phyloP scores from a whole-genome alignment of 768 basidiomycete species.

The Roridomyces roridus region DNA sequence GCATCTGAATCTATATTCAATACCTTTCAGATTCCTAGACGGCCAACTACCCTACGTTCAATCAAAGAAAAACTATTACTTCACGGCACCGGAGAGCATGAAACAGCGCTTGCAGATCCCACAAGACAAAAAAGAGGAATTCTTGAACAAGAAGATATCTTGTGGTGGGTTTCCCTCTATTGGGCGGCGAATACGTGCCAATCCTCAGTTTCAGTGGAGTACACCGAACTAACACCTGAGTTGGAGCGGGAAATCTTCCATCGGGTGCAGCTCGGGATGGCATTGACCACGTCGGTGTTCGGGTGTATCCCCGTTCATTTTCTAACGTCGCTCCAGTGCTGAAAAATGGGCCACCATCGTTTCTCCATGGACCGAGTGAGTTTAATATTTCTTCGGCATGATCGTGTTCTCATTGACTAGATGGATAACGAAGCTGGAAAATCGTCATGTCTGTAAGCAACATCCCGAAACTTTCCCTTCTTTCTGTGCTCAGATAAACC shows the following conservation, averaged over 20 bases:
- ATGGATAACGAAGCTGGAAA: conserved; percentile 68
- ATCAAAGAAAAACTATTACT: conserved; percentile 67
- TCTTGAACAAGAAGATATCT: conserved; percentile 63
- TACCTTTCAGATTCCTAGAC: conserved; percentile 62
- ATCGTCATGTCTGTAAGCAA: conserved; percentile 7
- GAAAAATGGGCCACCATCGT: conserved; percentile 84
- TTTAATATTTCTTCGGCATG: not conserved
- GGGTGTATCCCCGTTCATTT: not conserved
- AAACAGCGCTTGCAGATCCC: conserved; percentile 58
- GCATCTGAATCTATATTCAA: not conserved
- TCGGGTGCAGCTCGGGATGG: conserved; percentile 81
- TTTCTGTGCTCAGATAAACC: too few relatives aligned
- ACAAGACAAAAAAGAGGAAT: conserved; percentile 53
- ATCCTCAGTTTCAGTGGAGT: conserved; percentile 60
- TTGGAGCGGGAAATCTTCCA: conserved; percentile 83
- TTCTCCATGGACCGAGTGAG: conserved; percentile 66
- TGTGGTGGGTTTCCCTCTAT: conserved; percentile 55
- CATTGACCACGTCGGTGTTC: conserved; percentile 63
- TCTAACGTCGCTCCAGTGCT: conserved; percentile 27
- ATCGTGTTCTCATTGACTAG: conserved; percentile 29
- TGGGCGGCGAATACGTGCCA: not conserved
- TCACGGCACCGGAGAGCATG: conserved; percentile 56
- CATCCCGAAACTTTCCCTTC: too few relatives aligned
- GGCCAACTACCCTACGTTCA: conserved; percentile 58
- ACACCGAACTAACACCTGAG: conserved; percentile 55